phyloP scores from a whole-genome alignment of 2,329 filamentous ascomycete genomes.

The Hymenoscyphus salicellus region DNA sequence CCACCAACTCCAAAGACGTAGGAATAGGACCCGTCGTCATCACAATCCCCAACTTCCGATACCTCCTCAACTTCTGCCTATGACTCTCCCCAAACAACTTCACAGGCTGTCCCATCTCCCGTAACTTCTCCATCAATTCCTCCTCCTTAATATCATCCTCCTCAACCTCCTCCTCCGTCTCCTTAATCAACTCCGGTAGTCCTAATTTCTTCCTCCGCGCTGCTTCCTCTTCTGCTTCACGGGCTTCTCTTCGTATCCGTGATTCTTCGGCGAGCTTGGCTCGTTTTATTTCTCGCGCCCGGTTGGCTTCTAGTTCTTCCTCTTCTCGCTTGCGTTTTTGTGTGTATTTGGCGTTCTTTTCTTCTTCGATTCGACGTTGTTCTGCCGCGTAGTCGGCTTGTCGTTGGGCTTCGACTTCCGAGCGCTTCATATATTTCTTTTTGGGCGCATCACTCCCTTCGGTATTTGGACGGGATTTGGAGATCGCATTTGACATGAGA shows the following conservation, averaged over 20 bases:
- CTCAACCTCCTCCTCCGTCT: constrained; percentile 45
- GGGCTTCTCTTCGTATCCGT: constrained; percentile 63
- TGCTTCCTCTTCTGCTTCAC: constrained; percentile 70
- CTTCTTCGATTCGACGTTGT: constrained; percentile 69
- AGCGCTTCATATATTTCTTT: constrained; percentile 79
- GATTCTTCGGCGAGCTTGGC: constrained; percentile 79
- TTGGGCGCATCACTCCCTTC: constrained; percentile 36
- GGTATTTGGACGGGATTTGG: constrained; percentile 63
- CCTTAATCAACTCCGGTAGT: constrained; percentile 67
- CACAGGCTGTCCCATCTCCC: constrained; percentile 69
- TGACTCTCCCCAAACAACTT: constrained; percentile 80
- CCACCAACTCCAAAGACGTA: constrained; percentile 74
- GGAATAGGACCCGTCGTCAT: constrained; percentile 78
- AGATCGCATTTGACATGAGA: constrained; percentile 89
- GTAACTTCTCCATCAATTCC: constrained; percentile 65
- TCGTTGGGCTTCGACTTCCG: constrained; percentile 80
- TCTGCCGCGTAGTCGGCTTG: constrained; percentile 77
- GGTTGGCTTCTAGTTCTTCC: constrained; percentile 69
- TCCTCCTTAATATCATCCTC: constrained; percentile 67
- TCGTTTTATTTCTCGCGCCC: constrained; percentile 76
- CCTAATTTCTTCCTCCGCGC: constrained; percentile 73
- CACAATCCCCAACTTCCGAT: constrained; percentile 59
- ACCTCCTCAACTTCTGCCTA: constrained; percentile 64
- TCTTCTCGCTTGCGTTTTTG: constrained; percentile 89
- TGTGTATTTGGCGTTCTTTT: constrained; percentile 65